Evolutionary conservation across 345 rosid species (phyloP).

Genomic region (Ailanthus altissimus): DNA sequence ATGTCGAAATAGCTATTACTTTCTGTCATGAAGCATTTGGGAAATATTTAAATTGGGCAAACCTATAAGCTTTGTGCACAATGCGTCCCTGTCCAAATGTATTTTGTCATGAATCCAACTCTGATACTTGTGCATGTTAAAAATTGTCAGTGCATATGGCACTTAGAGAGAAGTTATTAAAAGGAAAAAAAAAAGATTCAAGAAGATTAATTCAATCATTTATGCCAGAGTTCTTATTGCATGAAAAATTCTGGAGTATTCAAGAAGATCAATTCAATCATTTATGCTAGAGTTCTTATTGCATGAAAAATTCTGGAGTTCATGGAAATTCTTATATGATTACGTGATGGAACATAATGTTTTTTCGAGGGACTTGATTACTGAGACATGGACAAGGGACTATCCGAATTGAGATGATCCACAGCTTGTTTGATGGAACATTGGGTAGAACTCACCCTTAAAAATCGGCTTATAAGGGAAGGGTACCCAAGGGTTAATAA

Average conservation of each 20-base stretch:
- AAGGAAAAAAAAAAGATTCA: background rate
- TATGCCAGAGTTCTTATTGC: constrained; percentile 3
- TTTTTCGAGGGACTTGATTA: background rate
- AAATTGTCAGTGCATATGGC: background rate
- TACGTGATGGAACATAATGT: background rate
- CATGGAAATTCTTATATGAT: no score
- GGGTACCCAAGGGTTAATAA: no score
- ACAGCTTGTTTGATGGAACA: background rate
- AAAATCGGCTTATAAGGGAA: no score
- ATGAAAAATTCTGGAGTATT: background rate
- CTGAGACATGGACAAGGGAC: background rate
- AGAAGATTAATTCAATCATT: background rate
- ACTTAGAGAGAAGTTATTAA: background rate
- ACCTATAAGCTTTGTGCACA: background rate
- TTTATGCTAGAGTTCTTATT: background rate
- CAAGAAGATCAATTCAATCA: background rate
- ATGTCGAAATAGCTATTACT: background rate
- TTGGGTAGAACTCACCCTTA: no score
- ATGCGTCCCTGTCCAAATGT: background rate
- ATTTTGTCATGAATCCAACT: background rate
- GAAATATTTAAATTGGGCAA: background rate
- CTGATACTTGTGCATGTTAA: background rate
- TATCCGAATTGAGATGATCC: background rate
- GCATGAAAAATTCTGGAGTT: constrained; percentile 6
- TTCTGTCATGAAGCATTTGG: background rate